phyloP scores from a whole-genome alignment of 495 filamentous ascomycete genomes.

The Haplographium delicatum region DNA sequence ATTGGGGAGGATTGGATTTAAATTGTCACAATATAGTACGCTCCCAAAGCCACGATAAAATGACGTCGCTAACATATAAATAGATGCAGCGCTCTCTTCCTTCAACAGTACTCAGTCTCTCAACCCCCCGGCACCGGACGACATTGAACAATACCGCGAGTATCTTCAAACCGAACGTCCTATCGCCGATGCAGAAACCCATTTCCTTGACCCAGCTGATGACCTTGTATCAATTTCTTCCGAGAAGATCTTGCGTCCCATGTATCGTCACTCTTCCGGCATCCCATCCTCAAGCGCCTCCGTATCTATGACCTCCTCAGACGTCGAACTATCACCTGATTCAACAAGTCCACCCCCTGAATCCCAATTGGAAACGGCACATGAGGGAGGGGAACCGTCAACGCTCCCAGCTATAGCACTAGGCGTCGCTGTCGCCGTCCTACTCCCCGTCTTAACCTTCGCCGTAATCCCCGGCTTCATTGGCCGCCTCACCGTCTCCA shows the following conservation, averaged over 20 bases:
- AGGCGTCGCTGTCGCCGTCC: constrained; percentile 48
- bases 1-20: constrained; percentile 64
- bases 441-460: constrained; percentile 58
- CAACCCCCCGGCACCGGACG: constrained; percentile 46
- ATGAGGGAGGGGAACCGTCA: background rate
- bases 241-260: background rate
- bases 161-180: constrained; percentile 61
- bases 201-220: constrained; percentile 57
- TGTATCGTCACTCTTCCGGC: constrained; percentile 3
- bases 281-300: background rate
- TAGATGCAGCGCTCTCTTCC: constrained; percentile 65
- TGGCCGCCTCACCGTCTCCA: constrained; percentile 47
- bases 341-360: background rate
- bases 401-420: constrained; percentile 38
- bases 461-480: constrained; percentile 46
- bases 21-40: constrained; percentile 82
- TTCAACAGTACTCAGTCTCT: constrained; percentile 56
- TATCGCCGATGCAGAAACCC: constrained; percentile 59
- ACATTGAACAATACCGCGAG: constrained; percentile 57
- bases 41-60: constrained; percentile 2
- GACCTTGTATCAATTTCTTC: constrained; percentile 59
- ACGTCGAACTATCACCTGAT: background rate
- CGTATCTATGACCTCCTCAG: background rate
- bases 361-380: background rate
- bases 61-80: constrained; percentile 4